A percentile compares a stretch with the other conserved stretches of the same genome.
These are phyloP conservation scores for Debaryomycetaceae sp. DNA, from an alignment of 1,139 yeast species.

Conservation along the genomic window DNA sequence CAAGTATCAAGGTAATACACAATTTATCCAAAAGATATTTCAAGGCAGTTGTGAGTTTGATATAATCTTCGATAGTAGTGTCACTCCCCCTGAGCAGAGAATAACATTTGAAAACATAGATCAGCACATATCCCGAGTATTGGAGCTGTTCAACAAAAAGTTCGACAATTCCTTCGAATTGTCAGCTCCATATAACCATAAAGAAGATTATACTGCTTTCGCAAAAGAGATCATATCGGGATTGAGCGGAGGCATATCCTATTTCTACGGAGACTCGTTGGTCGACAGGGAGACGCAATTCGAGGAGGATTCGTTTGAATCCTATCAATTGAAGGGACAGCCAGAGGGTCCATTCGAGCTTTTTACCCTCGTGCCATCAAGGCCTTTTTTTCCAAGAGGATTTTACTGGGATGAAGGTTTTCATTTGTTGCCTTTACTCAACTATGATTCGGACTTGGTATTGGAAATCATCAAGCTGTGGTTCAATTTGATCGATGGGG, in stretches of 20 bases:
- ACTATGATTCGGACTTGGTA: slow-evolving; percentile 81
- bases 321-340: slow-evolving; percentile 47
- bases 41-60: slow-evolving; percentile 78
- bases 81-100: slow-evolving; percentile 35
- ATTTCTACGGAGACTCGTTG: slow-evolving; percentile 80
- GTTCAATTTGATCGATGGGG: slow-evolving; percentile 80
- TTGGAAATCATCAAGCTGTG: slow-evolving; percentile 82
- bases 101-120: slow-evolving; percentile 44
- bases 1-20: slow-evolving; percentile 70
- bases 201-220: slow-evolving; percentile 47
- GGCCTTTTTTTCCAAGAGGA: slow-evolving; percentile 95
- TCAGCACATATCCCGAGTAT: slow-evolving; percentile 30
- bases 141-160: slow-evolving; percentile 47
- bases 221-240: slow-evolving; percentile 81
- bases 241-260: slow-evolving; percentile 84
- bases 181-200: slow-evolving; percentile 50
- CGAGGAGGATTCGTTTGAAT: slow-evolving; percentile 63
- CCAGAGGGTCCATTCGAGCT: slow-evolving; percentile 69
- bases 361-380: slow-evolving; percentile 83
- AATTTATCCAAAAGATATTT: slow-evolving; percentile 72
- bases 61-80: slow-evolving; percentile 52
- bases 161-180: slow-evolving; percentile 56
- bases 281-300: slow-evolving; percentile 72
- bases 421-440: slow-evolving; percentile 76
- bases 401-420: slow-evolving; percentile 99